These are phyloP conservation scores for Neonectria ditissima DNA, from an alignment of 2,329 filamentous ascomycete genomes.

Conservation along the genomic window DNA sequence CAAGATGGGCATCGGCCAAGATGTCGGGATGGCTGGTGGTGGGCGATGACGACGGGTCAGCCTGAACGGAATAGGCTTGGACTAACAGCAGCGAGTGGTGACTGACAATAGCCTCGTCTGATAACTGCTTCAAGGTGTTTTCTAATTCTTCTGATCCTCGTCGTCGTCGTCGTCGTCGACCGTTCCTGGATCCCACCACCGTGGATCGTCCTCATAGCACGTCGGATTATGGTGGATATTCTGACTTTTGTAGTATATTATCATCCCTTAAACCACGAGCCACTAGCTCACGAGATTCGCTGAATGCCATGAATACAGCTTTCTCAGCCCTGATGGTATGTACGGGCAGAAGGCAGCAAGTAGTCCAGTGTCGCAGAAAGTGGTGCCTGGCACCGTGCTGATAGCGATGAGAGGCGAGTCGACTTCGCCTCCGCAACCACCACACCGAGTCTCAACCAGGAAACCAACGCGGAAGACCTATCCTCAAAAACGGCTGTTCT, in stretches of 20 bases:
- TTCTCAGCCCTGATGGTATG: not conserved
- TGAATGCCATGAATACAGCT: too few species aligned
- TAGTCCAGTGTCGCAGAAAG: not conserved
- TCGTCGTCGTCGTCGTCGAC: not conserved
- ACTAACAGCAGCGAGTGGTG: not conserved
- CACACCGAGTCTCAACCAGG: constrained; percentile 22
- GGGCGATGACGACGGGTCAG: constrained; percentile 6
- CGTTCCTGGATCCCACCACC: too few species aligned
- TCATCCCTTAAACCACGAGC: too few species aligned
- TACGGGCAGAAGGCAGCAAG: not conserved
- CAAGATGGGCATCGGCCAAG: constrained; percentile 6
- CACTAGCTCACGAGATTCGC: not conserved
- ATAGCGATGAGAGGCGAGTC: not conserved
- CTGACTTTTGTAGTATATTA: not conserved
- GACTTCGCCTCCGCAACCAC: not conserved
- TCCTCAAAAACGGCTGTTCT: not conserved
- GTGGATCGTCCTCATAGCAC: not conserved
- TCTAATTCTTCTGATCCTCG: not conserved
- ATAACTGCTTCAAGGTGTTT: not conserved
- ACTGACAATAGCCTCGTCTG: not conserved
- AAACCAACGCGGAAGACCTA: not conserved
- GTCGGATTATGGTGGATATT: not conserved
- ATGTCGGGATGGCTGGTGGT: not conserved
- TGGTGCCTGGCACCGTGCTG: constrained; percentile 8
- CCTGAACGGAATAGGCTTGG: not conserved